phyloP scores from a whole-genome alignment of 2,329 filamentous ascomycete genomes.

The Myriosclerotinia scirpicola region DNA sequence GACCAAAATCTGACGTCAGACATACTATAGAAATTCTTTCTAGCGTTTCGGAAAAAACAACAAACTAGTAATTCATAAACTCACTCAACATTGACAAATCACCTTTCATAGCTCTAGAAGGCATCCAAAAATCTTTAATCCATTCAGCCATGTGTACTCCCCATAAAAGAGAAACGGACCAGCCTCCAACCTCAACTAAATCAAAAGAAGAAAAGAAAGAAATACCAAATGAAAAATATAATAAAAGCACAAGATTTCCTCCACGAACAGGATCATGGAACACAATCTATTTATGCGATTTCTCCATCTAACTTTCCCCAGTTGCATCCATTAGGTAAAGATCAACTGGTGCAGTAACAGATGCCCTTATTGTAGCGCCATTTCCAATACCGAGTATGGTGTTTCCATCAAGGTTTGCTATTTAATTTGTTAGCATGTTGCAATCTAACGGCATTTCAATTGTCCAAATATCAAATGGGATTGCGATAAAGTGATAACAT shows the following conservation, averaged over 20 bases:
- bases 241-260: not conserved
- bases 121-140: not conserved
- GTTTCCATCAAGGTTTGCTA: slow-evolving; percentile 12
- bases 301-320: not conserved
- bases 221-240: not conserved
- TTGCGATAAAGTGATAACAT: not conserved
- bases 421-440: not conserved
- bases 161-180: not conserved
- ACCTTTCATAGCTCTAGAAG: not conserved
- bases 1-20: not conserved
- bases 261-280: not conserved
- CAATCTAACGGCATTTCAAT: too few species aligned
- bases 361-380: not conserved
- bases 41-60: not conserved
- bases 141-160: not conserved
- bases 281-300: not conserved
- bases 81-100: not conserved
- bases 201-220: not conserved
- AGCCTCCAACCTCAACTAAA: not conserved
- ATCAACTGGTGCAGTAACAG: slow-evolving; percentile 2
- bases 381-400: slow-evolving; percentile 15
- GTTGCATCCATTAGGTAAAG: not conserved
- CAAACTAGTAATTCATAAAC: not conserved
- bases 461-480: too few species aligned
- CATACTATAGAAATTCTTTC: not conserved